Evolutionary conservation across 164 flowering plant genomes (phyloP).

Genomic region (Euptelea pleiosperma): DNA sequence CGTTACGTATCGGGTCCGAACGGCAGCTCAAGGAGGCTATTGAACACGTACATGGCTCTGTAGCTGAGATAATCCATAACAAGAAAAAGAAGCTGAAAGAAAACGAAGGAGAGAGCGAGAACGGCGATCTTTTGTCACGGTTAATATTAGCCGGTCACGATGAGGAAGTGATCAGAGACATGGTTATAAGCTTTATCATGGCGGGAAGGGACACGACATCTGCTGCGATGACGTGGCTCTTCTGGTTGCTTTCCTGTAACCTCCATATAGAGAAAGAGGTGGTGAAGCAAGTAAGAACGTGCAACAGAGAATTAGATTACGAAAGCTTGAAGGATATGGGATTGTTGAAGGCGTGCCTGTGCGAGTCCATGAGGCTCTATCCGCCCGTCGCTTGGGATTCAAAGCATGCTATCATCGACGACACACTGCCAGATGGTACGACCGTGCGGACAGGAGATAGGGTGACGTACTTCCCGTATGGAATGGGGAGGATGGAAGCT

Average conservation of each 20-base stretch:
- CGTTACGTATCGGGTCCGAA: slow-evolving; percentile 52
- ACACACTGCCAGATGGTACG: slow-evolving; percentile 66
- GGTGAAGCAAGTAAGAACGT: slow-evolving; percentile 18
- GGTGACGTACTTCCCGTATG: slow-evolving; percentile 72
- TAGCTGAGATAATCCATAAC: slow-evolving; percentile 36
- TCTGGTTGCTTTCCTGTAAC: too few species aligned
- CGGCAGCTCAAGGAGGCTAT: slow-evolving; percentile 40
- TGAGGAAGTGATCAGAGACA: slow-evolving; percentile 53
- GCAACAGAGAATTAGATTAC: slow-evolving; percentile 12
- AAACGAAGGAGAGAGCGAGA: background rate
- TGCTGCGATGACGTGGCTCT: slow-evolving; percentile 78
- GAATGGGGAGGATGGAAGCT: slow-evolving; percentile 76
- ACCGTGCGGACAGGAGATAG: slow-evolving; percentile 45
- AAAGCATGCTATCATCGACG: slow-evolving; percentile 49
- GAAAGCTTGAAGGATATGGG: slow-evolving; percentile 48
- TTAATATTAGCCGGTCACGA: slow-evolving; percentile 41
- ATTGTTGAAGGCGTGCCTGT: slow-evolving; percentile 49
- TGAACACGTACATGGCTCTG: slow-evolving; percentile 29
- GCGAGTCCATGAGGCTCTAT: slow-evolving; percentile 66
- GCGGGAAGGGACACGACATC: slow-evolving; percentile 86
- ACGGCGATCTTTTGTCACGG: slow-evolving; percentile 46
- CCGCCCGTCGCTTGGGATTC: slow-evolving; percentile 89
- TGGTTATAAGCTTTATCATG: slow-evolving; percentile 73
- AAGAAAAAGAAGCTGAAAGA: slow-evolving; percentile 28
- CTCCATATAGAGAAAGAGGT: slow-evolving; percentile 20